phyloP scores from a whole-genome alignment of 176 grass and related monocot genomes.

The Triticum urartu region DNA sequence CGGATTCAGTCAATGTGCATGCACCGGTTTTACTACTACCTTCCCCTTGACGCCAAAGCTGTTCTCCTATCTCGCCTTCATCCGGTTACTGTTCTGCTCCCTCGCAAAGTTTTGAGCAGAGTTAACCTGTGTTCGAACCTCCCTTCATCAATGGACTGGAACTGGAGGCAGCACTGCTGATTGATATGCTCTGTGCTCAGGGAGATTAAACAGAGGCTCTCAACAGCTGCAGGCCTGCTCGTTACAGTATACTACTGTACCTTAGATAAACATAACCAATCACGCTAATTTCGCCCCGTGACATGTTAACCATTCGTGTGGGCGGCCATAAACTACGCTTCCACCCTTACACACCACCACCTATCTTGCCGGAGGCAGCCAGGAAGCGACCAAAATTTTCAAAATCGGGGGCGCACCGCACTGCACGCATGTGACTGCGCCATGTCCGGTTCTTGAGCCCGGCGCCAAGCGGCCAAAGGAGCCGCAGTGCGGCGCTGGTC shows the following conservation, averaged over 20 bases:
- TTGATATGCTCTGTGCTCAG: background rate
- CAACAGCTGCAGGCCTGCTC: background rate
- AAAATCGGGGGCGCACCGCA: conserved; percentile 30
- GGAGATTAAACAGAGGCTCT: background rate
- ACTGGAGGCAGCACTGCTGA: background rate
- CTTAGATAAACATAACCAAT: background rate
- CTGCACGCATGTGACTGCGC: conserved; percentile 39
- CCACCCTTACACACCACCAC: background rate
- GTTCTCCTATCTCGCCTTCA: background rate
- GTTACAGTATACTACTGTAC: background rate
- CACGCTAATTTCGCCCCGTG: background rate
- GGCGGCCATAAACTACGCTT: conserved; percentile 23
- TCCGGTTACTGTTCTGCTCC: background rate
- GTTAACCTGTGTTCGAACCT: background rate
- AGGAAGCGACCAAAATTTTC: conserved; percentile 56
- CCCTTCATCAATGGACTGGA: background rate
- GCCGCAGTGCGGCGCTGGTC: conserved; percentile 30
- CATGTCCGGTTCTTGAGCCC: conserved; percentile 50
- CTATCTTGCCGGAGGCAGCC: conserved; percentile 18
- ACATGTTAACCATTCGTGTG: background rate
- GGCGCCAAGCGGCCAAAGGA: conserved; percentile 24
- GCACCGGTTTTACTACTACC: background rate
- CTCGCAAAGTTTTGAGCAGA: background rate
- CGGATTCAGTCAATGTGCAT: conserved; percentile 27
- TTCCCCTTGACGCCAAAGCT: background rate